These are phyloP conservation scores for Mycena crocata DNA, from an alignment of 768 basidiomycete genomes.

Conservation along the genomic window DNA sequence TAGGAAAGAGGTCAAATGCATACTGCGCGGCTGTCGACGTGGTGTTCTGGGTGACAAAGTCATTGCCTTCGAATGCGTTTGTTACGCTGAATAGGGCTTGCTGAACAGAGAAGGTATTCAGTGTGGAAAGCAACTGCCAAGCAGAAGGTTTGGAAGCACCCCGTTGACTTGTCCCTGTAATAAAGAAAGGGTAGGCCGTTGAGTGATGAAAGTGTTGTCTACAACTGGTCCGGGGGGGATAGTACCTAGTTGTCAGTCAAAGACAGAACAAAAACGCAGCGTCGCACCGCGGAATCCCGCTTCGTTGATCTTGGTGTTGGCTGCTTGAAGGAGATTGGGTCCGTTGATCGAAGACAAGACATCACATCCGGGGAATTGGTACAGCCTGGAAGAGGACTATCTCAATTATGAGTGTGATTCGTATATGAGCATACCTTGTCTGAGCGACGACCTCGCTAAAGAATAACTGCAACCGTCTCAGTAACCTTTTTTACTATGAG, in stretches of 20 bases:
- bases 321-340: conserved; percentile 33
- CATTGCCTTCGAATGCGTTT: conserved; percentile 45
- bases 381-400: conserved; percentile 33
- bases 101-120: too few species aligned
- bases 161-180: conserved; percentile 42
- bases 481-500: too few species aligned
- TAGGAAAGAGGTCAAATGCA: conserved; percentile 36
- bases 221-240: conserved; percentile 47
- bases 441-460: conserved; percentile 34
- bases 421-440: conserved; percentile 33
- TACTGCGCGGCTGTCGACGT: conserved; percentile 30
- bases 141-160: conserved; percentile 22
- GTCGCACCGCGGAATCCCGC: too few species aligned
- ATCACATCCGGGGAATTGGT: conserved; percentile 13
- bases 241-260: too few species aligned
- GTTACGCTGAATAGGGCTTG: conserved; percentile 37
- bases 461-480: too few species aligned
- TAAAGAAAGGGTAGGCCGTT: conserved; percentile 44
- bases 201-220: conserved; percentile 46
- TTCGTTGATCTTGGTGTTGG: conserved; percentile 38
- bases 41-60: conserved; percentile 36
- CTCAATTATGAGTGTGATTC: too few species aligned
- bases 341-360: conserved; percentile 32
- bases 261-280: too few species aligned
- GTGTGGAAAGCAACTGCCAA: too few species aligned